A percentile compares a stretch with the other conserved stretches of the same genome.
Conservation (phyloP, 768 basidiomycete genomes). For the Serendipita sp. region DNA sequence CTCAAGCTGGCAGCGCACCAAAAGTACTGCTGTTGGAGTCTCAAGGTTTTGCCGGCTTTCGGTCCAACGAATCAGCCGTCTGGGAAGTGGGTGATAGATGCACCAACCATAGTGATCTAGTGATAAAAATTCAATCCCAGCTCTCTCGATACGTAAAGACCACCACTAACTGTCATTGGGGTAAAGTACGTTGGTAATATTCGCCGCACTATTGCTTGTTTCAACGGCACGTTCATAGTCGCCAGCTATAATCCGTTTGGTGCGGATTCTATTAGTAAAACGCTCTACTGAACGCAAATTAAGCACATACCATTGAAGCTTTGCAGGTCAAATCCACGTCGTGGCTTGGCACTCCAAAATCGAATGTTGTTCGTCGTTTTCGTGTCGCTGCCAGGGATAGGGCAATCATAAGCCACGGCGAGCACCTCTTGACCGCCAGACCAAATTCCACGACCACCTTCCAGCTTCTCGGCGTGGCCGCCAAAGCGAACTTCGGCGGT, state of each 20-base stretch:
- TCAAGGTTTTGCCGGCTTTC: conserved; percentile 26
- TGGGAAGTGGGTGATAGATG: not conserved
- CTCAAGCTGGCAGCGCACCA: conserved; percentile 79
- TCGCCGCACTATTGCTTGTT: conserved; percentile 76
- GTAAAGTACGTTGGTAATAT: conserved; percentile 90
- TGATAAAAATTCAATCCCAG: not conserved
- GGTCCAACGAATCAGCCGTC: not conserved
- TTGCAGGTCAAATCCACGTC: conserved; percentile 83
- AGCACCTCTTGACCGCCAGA: conserved; percentile 86
- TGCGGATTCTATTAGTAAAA: too few species aligned
- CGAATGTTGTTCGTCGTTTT: conserved; percentile 79
- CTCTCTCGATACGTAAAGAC: not conserved
- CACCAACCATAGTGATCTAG: conserved; percentile 19
- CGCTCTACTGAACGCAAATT: not conserved
- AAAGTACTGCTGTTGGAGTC: conserved; percentile 95
- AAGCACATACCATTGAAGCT: conserved; percentile 72
- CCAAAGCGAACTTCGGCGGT: conserved; percentile 79
- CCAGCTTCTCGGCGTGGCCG: conserved; percentile 56
- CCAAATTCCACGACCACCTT: conserved; percentile 51
- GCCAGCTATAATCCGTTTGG: conserved; percentile 39
- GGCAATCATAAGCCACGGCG: conserved; percentile 87
- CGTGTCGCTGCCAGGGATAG: conserved; percentile 74
- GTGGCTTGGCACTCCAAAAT: conserved; percentile 44
- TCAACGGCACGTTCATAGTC: conserved; percentile 86
- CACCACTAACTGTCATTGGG: conserved; percentile 67